Percentiles rank a stretch among this genome's conserved stretches.
Evolutionary conservation across 1,284 basidiomycete genomes (phyloP).

Genomic region (Psilocybe mexicana): DNA sequence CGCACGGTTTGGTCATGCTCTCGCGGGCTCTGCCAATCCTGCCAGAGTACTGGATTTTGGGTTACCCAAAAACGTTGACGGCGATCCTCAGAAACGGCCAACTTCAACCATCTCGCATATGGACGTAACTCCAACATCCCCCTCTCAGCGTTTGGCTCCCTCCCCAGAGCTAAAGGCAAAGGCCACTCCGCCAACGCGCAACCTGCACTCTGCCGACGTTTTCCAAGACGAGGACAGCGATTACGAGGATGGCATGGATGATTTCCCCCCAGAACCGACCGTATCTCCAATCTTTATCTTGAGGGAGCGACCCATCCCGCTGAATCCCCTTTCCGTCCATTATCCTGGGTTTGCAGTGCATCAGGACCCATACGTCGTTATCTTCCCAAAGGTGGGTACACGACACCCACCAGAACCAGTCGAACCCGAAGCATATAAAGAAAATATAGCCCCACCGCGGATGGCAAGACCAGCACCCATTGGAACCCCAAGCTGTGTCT

Average conservation of each 20-base stretch:
- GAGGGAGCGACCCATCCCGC: slow-evolving; percentile 44
- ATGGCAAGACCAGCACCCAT: slow-evolving; percentile 38
- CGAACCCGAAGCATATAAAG: slow-evolving; percentile 42
- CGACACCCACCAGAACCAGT: slow-evolving; percentile 11
- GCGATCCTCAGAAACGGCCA: slow-evolving; percentile 25
- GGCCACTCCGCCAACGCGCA: background rate
- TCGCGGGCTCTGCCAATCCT: slow-evolving; percentile 42
- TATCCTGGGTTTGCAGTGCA: slow-evolving; percentile 73
- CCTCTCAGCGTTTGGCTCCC: slow-evolving; percentile 18
- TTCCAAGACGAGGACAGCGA: background rate
- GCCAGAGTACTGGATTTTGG: slow-evolving; percentile 56
- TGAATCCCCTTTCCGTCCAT: slow-evolving; percentile 61
- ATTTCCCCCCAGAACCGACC: slow-evolving; percentile 16
- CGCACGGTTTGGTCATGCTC: slow-evolving; percentile 35
- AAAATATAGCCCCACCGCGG: slow-evolving; percentile 50
- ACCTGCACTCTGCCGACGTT: background rate
- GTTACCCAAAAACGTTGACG: slow-evolving; percentile 29
- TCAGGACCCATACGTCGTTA: slow-evolving; percentile 47
- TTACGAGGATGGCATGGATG: slow-evolving; percentile 10
- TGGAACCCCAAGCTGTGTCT: background rate
- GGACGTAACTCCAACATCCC: slow-evolving; percentile 23
- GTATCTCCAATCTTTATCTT: slow-evolving; percentile 31
- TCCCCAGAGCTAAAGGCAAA: slow-evolving; percentile 24
- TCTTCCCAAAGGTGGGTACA: slow-evolving; percentile 24
- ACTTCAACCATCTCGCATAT: slow-evolving; percentile 6